Evolutionary conservation across 2,329 filamentous ascomycete species (phyloP).

Genomic region (Apiospora kogelbergensis): DNA sequence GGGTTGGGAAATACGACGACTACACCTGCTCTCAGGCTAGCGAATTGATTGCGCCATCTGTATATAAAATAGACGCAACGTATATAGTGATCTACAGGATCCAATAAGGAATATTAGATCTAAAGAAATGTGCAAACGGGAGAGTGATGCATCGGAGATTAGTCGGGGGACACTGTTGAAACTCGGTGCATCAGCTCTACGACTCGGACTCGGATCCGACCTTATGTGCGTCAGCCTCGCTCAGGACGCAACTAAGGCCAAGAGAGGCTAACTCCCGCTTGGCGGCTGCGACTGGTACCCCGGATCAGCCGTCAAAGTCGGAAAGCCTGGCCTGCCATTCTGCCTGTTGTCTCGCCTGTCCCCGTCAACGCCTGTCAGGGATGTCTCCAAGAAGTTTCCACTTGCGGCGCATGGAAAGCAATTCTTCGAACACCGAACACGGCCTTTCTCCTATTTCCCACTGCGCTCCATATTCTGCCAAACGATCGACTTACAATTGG

Average conservation of each 20-base stretch:
- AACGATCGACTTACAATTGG: neutral
- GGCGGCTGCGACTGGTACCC: neutral
- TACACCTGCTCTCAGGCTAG: neutral
- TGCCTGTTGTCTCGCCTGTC: neutral
- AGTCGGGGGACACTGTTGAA: neutral
- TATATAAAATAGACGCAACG: neutral
- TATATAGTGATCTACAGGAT: neutral
- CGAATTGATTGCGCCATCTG: neutral
- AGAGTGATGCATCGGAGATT: too few relatives aligned
- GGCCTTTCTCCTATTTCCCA: constrained; percentile 2
- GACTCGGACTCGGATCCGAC: constrained; percentile 1
- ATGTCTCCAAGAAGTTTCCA: neutral
- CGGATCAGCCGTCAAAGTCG: constrained; percentile 2
- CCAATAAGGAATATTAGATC: neutral
- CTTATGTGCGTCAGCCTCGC: neutral
- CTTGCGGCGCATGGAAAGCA: neutral
- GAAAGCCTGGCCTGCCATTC: neutral
- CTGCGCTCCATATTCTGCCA: neutral
- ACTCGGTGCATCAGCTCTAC: neutral
- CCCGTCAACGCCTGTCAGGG: neutral
- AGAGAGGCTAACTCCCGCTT: neutral
- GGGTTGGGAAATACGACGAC: neutral
- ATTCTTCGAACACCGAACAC: neutral
- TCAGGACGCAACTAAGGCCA: neutral
- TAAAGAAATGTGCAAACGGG: too few relatives aligned